phyloP scores from a whole-genome alignment of 2,329 filamentous ascomycete genomes.

The Colletotrichum eremochloae region DNA sequence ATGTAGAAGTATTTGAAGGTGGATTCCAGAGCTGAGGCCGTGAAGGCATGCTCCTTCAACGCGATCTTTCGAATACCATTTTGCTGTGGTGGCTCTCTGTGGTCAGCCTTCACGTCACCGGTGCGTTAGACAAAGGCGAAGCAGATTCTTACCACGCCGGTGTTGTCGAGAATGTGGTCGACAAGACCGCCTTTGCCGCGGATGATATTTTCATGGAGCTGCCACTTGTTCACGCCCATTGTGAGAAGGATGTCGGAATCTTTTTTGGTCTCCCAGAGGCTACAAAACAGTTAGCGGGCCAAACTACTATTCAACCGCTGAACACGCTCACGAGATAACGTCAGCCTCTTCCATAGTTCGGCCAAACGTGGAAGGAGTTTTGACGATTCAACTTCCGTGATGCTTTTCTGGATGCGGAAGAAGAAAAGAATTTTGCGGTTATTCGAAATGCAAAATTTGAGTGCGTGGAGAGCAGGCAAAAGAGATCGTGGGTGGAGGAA shows the following conservation, averaged over 20 bases:
- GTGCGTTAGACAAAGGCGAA: neutral
- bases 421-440: neutral
- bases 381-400: too few species aligned
- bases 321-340: slow-evolving; percentile 2
- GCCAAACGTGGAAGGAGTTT: too few species aligned
- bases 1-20: slow-evolving; percentile 20
- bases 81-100: neutral
- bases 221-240: slow-evolving; percentile 14
- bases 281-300: neutral
- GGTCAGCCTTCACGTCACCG: neutral
- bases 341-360: neutral
- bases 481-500: neutral
- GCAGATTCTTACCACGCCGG: neutral
- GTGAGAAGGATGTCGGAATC: neutral
- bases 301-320: rapidly evolving
- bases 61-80: slow-evolving; percentile 8
- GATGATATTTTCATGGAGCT: slow-evolving; percentile 22
- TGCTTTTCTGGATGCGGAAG: neutral
- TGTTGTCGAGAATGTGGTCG: slow-evolving; percentile 4
- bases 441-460: neutral
- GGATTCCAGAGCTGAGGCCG: neutral
- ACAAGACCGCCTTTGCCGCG: slow-evolving; percentile 10
- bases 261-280: slow-evolving; percentile 18
- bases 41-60: slow-evolving; percentile 16
- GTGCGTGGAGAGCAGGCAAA: neutral